phyloP scores from a whole-genome alignment of 1,284 basidiomycete species.

The Melampsora larici-populina region DNA sequence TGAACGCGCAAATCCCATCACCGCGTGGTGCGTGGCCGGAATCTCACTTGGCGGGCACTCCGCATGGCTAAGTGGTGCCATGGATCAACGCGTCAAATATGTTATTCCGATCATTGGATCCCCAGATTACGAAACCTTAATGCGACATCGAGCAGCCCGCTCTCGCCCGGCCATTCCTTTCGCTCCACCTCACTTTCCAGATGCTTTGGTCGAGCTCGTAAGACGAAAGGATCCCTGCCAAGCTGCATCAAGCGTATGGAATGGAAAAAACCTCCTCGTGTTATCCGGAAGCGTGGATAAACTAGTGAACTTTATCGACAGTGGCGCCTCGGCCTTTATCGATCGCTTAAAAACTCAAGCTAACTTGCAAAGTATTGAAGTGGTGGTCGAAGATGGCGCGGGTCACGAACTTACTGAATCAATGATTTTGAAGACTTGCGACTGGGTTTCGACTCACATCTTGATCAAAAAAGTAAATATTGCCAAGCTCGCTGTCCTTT shows the following conservation, averaged over 20 bases:
- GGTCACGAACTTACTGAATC: too few species aligned
- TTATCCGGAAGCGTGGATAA: not conserved
- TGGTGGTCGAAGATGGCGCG: too few species aligned
- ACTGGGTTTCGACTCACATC: too few species aligned
- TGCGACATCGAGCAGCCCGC: conserved; percentile 62
- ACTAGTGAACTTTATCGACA: not conserved
- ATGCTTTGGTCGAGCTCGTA: conserved; percentile 50
- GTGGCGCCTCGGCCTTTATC: not conserved
- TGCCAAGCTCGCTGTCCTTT: too few species aligned
- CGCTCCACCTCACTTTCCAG: conserved; percentile 63
- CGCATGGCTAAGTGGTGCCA: conserved; percentile 63
- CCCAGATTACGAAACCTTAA: conserved; percentile 67
- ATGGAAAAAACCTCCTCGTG: not conserved
- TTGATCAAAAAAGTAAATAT: too few species aligned
- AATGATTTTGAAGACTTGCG: too few species aligned
- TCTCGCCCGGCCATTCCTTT: conserved; percentile 56
- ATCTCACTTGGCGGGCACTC: conserved; percentile 75
- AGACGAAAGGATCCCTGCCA: not conserved
- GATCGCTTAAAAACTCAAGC: too few species aligned
- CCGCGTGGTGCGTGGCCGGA: conserved; percentile 66
- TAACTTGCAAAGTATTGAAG: too few species aligned
- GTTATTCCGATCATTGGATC: conserved; percentile 73
- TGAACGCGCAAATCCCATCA: conserved; percentile 63
- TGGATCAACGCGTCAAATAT: conserved; percentile 66
- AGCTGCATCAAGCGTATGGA: not conserved